phyloP scores from a whole-genome alignment of 1,284 basidiomycete species.

The Trametes sp. region DNA sequence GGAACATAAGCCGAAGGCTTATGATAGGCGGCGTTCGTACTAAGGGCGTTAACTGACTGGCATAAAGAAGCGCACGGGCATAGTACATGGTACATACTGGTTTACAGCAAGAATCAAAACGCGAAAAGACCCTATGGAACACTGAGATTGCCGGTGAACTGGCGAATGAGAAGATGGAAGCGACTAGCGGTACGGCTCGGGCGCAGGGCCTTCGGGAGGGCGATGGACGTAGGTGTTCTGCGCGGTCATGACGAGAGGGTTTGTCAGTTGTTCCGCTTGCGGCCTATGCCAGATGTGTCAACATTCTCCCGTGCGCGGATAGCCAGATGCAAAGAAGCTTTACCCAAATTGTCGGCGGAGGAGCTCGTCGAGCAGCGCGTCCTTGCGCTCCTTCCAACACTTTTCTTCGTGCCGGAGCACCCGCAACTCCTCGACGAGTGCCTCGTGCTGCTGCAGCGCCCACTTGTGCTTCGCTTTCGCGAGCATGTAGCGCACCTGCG shows the following conservation, averaged over 20 bases:
- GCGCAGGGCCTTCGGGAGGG: slow-evolving; percentile 26
- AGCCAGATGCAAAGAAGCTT: slow-evolving; percentile 6
- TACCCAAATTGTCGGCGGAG: slow-evolving; percentile 40
- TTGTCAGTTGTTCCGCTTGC: slow-evolving; percentile 34
- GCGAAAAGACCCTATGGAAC: slow-evolving; percentile 1
- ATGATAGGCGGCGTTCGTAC: not conserved
- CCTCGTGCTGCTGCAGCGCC: slow-evolving; percentile 66
- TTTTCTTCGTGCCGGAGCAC: slow-evolving; percentile 58
- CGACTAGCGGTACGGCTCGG: slow-evolving; percentile 15
- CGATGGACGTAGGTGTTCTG: slow-evolving; percentile 31
- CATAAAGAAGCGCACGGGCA: slow-evolving; percentile 11
- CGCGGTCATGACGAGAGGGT: slow-evolving; percentile 35
- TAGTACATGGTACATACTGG: slow-evolving; percentile 13
- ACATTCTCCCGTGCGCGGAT: not conserved
- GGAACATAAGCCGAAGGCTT: not conserved
- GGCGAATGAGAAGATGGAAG: not conserved
- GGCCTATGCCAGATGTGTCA: slow-evolving; percentile 12
- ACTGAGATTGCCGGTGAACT: not conserved
- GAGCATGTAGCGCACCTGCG: slow-evolving; percentile 74
- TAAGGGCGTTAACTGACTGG: slow-evolving; percentile 2
- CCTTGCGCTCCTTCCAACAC: slow-evolving; percentile 42
- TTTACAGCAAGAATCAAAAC: slow-evolving; percentile 8
- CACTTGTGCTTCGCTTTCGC: slow-evolving; percentile 79
- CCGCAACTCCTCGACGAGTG: slow-evolving; percentile 68
- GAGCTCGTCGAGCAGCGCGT: slow-evolving; percentile 40